A percentile compares a stretch with the other conserved stretches of the same genome.
phyloP scores from a whole-genome alignment of 805 yeast species.

The Yamadazyma sp. region DNA sequence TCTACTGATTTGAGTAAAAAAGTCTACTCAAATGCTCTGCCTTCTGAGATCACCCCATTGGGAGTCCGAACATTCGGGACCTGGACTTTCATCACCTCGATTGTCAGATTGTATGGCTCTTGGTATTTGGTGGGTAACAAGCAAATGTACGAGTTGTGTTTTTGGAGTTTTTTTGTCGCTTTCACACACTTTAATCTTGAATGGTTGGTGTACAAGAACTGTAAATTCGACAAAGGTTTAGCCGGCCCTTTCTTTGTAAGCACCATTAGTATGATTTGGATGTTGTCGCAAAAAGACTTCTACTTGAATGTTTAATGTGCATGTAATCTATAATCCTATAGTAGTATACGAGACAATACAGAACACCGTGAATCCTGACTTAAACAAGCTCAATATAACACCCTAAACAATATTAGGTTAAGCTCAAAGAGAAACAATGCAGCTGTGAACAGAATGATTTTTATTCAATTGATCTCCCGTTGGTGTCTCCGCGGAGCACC shows the following conservation, averaged over 20 bases:
- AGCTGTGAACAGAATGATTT: no score
- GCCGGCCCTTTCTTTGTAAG: slow-evolving; percentile 83
- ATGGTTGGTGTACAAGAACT: slow-evolving; percentile 76
- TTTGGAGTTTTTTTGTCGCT: slow-evolving; percentile 81
- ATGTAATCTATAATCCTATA: no score
- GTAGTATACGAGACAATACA: no score
- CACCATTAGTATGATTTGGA: slow-evolving; percentile 73
- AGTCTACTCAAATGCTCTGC: slow-evolving; percentile 54
- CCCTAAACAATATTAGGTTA: no score
- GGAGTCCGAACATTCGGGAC: slow-evolving; percentile 98
- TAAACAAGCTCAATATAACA: no score
- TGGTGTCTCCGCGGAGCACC: no score
- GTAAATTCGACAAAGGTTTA: slow-evolving; percentile 83
- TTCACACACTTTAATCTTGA: slow-evolving; percentile 80
- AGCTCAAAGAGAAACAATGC: no score
- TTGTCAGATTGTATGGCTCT: slow-evolving; percentile 86
- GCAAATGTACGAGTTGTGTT: slow-evolving; percentile 73
- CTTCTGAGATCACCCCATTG: slow-evolving; percentile 45
- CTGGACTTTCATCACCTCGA: slow-evolving; percentile 87
- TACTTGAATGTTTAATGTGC: slow-evolving; percentile 37
- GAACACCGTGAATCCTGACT: no score
- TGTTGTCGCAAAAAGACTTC: slow-evolving; percentile 66
- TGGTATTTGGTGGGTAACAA: slow-evolving; percentile 61
- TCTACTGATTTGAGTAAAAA: slow-evolving; percentile 72
- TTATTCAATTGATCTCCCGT: no score